These are phyloP conservation scores for Sugiyamaella novakii DNA, from an alignment of 1,139 yeast genomes.

Conservation along the genomic window DNA sequence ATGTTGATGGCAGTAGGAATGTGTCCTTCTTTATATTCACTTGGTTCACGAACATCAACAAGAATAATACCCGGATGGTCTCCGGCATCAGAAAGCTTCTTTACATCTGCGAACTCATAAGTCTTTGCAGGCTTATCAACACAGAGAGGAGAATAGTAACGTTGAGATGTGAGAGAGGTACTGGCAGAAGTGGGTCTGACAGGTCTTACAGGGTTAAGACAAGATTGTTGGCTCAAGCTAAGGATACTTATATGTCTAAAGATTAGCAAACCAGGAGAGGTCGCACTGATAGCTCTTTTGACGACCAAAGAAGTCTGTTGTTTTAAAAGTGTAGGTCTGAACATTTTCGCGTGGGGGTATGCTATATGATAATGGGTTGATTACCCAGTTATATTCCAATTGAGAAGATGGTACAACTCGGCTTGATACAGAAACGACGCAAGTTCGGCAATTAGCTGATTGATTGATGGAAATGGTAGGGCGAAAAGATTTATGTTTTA, in stretches of 20 bases:
- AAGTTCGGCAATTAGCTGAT: too few relatives aligned
- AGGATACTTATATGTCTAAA: constrained; percentile 11
- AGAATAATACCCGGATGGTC: constrained; percentile 52
- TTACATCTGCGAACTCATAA: constrained; percentile 60
- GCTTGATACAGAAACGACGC: too few relatives aligned
- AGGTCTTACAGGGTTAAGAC: not conserved
- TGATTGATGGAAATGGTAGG: too few relatives aligned
- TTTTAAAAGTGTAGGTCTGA: not conserved
- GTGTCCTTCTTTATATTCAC: constrained; percentile 67
- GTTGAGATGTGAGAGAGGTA: not conserved
- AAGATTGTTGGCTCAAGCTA: not conserved
- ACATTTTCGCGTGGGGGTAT: constrained; percentile 6
- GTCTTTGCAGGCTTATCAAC: constrained; percentile 51
- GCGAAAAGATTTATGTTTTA: too few relatives aligned
- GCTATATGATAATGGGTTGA: not conserved
- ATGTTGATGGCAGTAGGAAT: constrained; percentile 85
- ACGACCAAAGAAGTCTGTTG: not conserved
- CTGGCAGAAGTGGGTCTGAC: not conserved
- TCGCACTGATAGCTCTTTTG: not conserved
- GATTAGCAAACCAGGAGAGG: constrained; percentile 7
- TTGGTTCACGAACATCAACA: constrained; percentile 91
- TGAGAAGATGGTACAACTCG: too few relatives aligned
- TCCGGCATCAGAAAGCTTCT: constrained; percentile 50
- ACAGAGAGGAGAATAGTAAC: constrained; percentile 36
- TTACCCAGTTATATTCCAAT: not conserved